phyloP scores from a whole-genome alignment of 768 basidiomycete species.

The Serendipita indica region DNA sequence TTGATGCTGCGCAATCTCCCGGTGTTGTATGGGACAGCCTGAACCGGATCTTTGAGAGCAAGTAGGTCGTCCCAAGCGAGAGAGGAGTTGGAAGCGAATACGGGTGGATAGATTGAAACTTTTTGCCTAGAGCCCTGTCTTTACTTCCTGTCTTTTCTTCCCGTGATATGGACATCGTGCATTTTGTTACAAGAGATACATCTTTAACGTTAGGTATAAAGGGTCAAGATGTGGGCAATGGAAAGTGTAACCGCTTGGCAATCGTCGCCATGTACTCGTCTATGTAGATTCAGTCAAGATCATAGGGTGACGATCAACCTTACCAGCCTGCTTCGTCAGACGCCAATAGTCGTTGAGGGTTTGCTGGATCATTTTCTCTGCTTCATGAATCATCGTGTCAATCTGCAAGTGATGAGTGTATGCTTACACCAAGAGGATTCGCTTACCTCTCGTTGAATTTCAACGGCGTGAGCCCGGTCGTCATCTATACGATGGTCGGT shows the following conservation, averaged over 20 bases:
- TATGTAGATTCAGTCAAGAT: neutral
- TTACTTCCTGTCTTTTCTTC: neutral
- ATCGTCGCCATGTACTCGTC: constrained; percentile 5
- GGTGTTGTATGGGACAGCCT: constrained; percentile 81
- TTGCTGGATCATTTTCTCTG: neutral
- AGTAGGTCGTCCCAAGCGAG: constrained; percentile 12
- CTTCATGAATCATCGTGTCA: neutral
- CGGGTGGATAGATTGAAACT: no score
- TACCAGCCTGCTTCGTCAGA: neutral
- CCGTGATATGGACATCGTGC: no score
- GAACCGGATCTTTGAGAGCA: constrained; percentile 44
- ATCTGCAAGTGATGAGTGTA: neutral
- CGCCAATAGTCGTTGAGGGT: neutral
- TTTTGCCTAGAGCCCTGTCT: neutral
- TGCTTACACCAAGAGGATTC: neutral
- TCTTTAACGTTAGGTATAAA: no score
- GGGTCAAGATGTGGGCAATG: neutral
- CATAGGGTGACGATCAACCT: neutral
- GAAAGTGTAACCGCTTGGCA: neutral
- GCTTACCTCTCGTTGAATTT: neutral
- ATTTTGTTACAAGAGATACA: no score
- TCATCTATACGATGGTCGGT: neutral
- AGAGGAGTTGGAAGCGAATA: no score
- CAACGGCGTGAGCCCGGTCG: neutral
- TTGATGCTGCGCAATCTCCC: constrained; percentile 92